Conservation (phyloP, 2,329 filamentous ascomycete species). For the Calonectria hongkongensis region DNA sequence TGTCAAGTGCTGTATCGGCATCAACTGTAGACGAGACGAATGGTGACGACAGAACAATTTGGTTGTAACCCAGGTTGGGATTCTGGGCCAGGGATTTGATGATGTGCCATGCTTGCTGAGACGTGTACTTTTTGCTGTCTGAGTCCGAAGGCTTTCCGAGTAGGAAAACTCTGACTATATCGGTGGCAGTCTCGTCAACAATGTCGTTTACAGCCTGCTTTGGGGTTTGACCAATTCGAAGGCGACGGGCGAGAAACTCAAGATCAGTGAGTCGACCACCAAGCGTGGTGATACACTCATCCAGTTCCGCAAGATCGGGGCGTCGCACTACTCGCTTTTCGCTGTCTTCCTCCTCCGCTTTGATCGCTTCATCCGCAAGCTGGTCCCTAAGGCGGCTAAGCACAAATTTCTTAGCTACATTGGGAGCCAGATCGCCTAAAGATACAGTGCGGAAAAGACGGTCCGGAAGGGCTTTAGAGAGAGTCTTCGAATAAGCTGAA, state of each 20-base stretch:
- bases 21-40: constrained; percentile 77
- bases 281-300: constrained; percentile 86
- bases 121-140: constrained; percentile 80
- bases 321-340: constrained; percentile 51
- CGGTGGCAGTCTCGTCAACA: constrained; percentile 89
- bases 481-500: constrained; percentile 88
- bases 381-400: constrained; percentile 82
- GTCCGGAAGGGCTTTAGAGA: constrained; percentile 91
- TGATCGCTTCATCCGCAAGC: constrained; percentile 55
- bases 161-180: constrained; percentile 95
- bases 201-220: constrained; percentile 89
- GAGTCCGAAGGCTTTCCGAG: constrained; percentile 73
- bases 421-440: constrained; percentile 88
- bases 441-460: constrained; percentile 91
- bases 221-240: constrained; percentile 91
- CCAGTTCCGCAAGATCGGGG: constrained; percentile 80
- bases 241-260: constrained; percentile 92
- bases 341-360: constrained; percentile 52
- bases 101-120: constrained; percentile 92
- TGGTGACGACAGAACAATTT: constrained; percentile 84
- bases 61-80: constrained; percentile 86
- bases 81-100: constrained; percentile 85
- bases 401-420: constrained; percentile 93
- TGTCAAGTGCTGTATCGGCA: constrained; percentile 85
- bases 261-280: constrained; percentile 97